phyloP scores from a whole-genome alignment of 345 rosid genomes.

The Populus pruinosa region DNA sequence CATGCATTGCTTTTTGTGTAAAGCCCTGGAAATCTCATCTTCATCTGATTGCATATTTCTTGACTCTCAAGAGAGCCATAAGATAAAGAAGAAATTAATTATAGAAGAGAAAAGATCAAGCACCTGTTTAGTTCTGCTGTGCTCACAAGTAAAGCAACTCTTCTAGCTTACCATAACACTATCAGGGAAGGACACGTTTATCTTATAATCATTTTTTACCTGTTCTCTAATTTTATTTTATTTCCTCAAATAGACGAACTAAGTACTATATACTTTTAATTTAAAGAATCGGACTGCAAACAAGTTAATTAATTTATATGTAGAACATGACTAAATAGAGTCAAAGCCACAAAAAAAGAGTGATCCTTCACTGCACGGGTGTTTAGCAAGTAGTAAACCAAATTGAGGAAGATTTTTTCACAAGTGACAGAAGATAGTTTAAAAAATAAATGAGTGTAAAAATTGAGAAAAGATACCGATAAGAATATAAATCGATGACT shows the following conservation, averaged over 20 bases:
- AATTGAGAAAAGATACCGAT: not conserved
- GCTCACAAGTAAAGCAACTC: no score
- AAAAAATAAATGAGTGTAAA: not conserved
- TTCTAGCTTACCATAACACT: no score
- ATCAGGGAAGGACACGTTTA: no score
- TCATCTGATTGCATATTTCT: not conserved
- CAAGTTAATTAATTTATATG: no score
- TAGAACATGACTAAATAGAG: no score
- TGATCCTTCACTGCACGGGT: not conserved
- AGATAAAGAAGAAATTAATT: not conserved
- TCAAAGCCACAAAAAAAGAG: no score
- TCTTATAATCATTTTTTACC: no score
- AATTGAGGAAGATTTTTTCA: not conserved
- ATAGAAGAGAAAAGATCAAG: not conserved
- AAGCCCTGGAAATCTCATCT: not conserved
- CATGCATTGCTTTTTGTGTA: not conserved
- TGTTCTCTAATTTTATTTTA: no score
- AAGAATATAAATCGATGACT: not conserved
- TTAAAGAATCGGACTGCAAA: no score
- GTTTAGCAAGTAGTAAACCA: not conserved
- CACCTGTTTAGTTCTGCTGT: no score
- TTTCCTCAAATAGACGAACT: no score
- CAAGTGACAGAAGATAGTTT: not conserved
- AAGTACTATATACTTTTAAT: no score
- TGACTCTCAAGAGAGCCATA: not conserved